Percentiles rank a stretch among this genome's conserved stretches.
These are phyloP conservation scores for Colletotrichum eleusines DNA, from an alignment of 2,329 filamentous ascomycete genomes.

Conservation along the genomic window DNA sequence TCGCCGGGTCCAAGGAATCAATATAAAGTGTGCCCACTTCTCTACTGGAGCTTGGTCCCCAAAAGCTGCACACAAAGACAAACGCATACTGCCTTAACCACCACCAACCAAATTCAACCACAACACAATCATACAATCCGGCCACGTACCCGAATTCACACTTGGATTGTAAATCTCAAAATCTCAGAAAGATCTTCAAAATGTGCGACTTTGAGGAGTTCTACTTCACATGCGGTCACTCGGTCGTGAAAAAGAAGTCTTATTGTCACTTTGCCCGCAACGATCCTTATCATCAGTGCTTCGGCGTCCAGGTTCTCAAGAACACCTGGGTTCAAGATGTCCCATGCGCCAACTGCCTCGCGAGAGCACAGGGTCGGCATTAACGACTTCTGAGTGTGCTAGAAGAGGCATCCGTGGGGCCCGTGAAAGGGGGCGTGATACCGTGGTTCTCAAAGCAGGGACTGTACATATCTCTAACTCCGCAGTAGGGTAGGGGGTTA, in stretches of 20 bases:
- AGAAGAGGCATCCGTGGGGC: background rate
- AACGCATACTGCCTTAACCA: background rate
- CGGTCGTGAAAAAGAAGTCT: conserved; percentile 68
- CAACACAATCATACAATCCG: background rate
- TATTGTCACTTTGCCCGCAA: conserved; percentile 83
- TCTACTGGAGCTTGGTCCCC: background rate
- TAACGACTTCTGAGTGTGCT: background rate
- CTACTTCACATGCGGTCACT: conserved; percentile 74
- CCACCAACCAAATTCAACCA: background rate
- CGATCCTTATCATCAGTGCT: conserved; percentile 77
- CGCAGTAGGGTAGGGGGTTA: too few species aligned
- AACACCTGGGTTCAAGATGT: conserved; percentile 68
- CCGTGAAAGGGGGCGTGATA: background rate
- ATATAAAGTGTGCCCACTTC: background rate
- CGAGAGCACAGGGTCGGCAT: background rate
- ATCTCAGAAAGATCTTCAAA: conserved; percentile 35
- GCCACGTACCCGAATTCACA: background rate
- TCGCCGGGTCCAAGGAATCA: fast-evolving
- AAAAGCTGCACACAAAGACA: background rate
- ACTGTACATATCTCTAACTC: too few species aligned
- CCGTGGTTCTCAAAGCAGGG: background rate
- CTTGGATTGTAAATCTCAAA: background rate
- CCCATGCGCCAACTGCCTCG: conserved; percentile 63
- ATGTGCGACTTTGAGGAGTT: conserved; percentile 82
- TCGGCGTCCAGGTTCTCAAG: conserved; percentile 73